These are phyloP conservation scores for Styphnolobium japonicum DNA, from an alignment of 306 rosid genomes.

Conservation along the genomic window DNA sequence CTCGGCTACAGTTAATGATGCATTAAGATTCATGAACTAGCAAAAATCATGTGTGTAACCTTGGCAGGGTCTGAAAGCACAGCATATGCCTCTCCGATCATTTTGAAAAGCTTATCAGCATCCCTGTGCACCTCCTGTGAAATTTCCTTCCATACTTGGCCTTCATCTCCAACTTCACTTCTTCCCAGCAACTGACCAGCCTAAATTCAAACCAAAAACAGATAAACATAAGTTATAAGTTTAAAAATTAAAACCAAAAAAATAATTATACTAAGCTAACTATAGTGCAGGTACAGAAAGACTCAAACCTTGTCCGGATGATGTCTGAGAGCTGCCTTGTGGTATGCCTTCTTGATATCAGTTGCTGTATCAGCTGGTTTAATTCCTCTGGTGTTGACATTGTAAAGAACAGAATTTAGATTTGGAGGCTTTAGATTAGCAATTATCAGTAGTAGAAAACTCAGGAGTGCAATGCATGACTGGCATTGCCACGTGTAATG, in stretches of 20 bases:
- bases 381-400: conserved; percentile 50
- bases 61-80: conserved; percentile 80
- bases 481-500: neutral
- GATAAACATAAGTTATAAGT: neutral
- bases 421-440: conserved; percentile 19
- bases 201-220: conserved; percentile 43
- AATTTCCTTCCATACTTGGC: conserved; percentile 81
- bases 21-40: conserved; percentile 10
- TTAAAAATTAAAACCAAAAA: neutral
- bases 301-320: conserved; percentile 72
- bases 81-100: conserved; percentile 95
- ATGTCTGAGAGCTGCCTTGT: conserved; percentile 77
- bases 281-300: conserved; percentile 29
- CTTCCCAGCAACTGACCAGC: conserved; percentile 89
- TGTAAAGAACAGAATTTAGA: conserved; percentile 8
- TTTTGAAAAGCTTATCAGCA: conserved; percentile 91
- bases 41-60: conserved; percentile 40
- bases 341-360: conserved; percentile 72
- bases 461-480: neutral
- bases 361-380: conserved; percentile 48
- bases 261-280: neutral
- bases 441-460: conserved; percentile 12
- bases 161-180: conserved; percentile 79
- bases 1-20: neutral
- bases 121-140: conserved; percentile 77